A percentile compares a stretch with the other conserved stretches of the same genome.
Conservation (phyloP, 2,329 filamentous ascomycete species). For the Aureobasidium vineae region DNA sequence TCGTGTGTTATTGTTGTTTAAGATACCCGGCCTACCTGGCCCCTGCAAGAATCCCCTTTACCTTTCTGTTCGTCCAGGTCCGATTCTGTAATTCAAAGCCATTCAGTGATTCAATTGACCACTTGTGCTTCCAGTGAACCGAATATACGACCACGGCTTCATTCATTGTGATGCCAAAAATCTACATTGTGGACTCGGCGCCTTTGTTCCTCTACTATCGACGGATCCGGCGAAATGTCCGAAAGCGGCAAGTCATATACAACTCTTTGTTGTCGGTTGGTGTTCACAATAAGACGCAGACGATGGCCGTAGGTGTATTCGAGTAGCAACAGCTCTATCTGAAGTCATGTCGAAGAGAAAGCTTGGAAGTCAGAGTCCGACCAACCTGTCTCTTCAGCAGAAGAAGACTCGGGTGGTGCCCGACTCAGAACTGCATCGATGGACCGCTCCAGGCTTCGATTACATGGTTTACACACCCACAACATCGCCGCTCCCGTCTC, state of each 20-base stretch:
- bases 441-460: neutral
- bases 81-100: neutral
- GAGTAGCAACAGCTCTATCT: neutral
- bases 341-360: slow-evolving; percentile 6
- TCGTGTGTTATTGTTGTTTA: slow-evolving; percentile 5
- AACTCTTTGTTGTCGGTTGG: neutral
- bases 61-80: neutral
- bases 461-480: slow-evolving; percentile 1
- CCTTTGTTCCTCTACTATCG: neutral
- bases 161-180: neutral
- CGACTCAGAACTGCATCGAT: neutral
- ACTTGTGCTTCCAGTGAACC: neutral
- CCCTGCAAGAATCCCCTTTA: neutral
- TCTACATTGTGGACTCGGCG: neutral
- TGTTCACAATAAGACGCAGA: neutral
- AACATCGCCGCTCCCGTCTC: neutral
- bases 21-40: slow-evolving; percentile 8
- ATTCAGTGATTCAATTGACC: neutral
- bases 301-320: neutral
- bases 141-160: neutral
- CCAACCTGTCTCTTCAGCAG: neutral
- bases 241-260: neutral
- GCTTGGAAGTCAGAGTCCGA: neutral
- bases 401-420: neutral
- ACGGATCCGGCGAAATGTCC: slow-evolving; percentile 11